Evolutionary conservation across 768 basidiomycete genomes (phyloP), one percentile per base, ranked within the genome.

Genomic region (Amanita jacksonii): DNA sequence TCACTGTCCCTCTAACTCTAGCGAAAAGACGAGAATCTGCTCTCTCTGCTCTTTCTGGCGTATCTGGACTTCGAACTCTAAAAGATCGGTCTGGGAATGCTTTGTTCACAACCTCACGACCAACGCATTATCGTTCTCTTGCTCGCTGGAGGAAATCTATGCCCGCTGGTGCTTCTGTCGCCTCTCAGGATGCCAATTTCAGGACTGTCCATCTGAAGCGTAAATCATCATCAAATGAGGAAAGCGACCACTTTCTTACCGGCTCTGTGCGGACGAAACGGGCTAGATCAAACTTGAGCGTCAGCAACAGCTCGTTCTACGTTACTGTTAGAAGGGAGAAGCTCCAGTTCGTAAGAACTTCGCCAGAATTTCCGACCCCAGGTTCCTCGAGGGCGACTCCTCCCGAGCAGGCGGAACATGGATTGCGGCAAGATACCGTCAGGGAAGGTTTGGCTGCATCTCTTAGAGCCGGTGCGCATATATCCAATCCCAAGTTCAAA

Each of bases 261-360:
- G 70, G 68, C 3, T n/a, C 19, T n/a, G n/a, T 18, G 25, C 62
- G 70, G 12, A 49, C 66, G 12, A 69, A 68, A 49, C 64, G 69
- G 46, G 65, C 63, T 23, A 65, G 62, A 45, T 77, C 77, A n/a
- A 38, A 57, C 38, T 56, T 59, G 12, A 66, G 64, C 18, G 55
- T 63, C 25, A 65, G 71, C 49, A 65, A 70, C 22, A 66, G 61
- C 42, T 72, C 70, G 30, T 73, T 71, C 47, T 68, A 72, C 31
- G 52, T 73, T 41, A 66, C 56, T 40, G 53, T 69, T 36, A 61
- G 57, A 34, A 58, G 56, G 34, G 64, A 72, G 41, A 60, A 49
- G 18, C 57, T 72, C 25, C 52, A 43, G 18, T 60, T 57, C 41
- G 38, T 47, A 15, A 42, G 33, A 10, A 23, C 39, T 8, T 33